A percentile compares a stretch with the other conserved stretches of the same genome.
Conservation (phyloP, 2,329 filamentous ascomycete species). For the Calonectria multiphialidica region DNA sequence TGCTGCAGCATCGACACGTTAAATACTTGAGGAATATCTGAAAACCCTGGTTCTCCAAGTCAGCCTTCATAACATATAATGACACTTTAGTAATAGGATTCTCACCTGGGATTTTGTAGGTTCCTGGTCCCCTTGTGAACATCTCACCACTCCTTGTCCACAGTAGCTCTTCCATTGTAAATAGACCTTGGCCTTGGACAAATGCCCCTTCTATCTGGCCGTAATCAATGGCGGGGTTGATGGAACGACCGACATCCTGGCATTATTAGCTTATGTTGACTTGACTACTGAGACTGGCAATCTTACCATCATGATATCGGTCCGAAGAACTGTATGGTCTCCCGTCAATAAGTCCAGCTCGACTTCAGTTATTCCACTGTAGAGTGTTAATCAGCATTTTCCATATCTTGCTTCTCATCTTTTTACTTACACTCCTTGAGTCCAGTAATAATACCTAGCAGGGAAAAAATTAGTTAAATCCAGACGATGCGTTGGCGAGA, state of each 20-base stretch:
- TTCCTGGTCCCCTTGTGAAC: slow-evolving; percentile 13
- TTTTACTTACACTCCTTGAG: not conserved
- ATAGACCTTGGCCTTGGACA: slow-evolving; percentile 72
- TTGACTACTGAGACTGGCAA: not conserved
- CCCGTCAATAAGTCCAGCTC: slow-evolving; percentile 90
- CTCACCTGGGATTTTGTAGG: slow-evolving; percentile 7
- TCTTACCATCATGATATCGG: slow-evolving; percentile 81
- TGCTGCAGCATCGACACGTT: not conserved
- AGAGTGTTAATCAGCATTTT: slow-evolving; percentile 59
- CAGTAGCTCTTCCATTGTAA: slow-evolving; percentile 70
- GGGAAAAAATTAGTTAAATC: not conserved
- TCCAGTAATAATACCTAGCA: slow-evolving; percentile 3
- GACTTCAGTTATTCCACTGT: slow-evolving; percentile 76
- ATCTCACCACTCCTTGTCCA: slow-evolving; percentile 50
- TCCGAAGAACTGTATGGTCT: slow-evolving; percentile 86
- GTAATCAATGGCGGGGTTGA: slow-evolving; percentile 72
- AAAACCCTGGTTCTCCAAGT: not conserved
- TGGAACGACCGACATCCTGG: slow-evolving; percentile 67
- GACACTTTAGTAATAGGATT: not conserved
- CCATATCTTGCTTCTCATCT: too few relatives aligned
- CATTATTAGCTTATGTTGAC: not conserved
- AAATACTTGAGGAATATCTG: slow-evolving; percentile 12
- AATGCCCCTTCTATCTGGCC: slow-evolving; percentile 76
- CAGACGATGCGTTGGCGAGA: not conserved
- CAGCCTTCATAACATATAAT: not conserved